phyloP scores from a whole-genome alignment of 78 protist genomes.

The Pelomyxa schiedti region DNA sequence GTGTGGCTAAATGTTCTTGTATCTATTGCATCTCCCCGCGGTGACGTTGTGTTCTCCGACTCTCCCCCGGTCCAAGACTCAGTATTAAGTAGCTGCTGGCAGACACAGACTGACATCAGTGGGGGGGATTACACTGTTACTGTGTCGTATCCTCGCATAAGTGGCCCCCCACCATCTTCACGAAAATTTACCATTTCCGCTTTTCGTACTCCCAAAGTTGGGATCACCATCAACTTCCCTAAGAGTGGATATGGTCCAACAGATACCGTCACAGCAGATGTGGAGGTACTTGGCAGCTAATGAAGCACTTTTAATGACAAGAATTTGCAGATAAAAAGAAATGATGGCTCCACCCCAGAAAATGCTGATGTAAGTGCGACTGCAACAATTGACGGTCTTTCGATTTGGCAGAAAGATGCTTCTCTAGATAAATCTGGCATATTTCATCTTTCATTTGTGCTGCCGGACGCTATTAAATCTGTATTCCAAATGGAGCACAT shows the following conservation, averaged over 20 bases:
- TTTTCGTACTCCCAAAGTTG: background rate
- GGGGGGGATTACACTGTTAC: background rate
- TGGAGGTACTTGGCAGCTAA: no score
- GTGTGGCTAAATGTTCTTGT: background rate
- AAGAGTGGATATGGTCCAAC: background rate
- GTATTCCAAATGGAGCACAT: no score
- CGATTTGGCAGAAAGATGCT: no score
- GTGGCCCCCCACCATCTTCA: background rate
- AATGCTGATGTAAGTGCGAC: no score
- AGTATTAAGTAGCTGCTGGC: background rate
- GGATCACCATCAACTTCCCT: background rate
- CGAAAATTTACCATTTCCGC: background rate
- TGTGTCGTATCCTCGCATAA: background rate
- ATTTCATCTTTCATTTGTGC: no score
- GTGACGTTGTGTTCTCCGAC: background rate
- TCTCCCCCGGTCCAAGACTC: background rate
- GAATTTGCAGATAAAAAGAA: no score
- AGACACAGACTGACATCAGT: background rate
- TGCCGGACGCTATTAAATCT: no score
- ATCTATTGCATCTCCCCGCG: background rate
- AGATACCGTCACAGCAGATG: background rate
- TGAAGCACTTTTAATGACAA: no score
- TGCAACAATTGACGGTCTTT: no score
- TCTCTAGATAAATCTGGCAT: no score
- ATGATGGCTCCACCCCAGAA: no score